phyloP scores from a whole-genome alignment of 2,329 filamentous ascomycete species.

The Westerdykella ornata region DNA sequence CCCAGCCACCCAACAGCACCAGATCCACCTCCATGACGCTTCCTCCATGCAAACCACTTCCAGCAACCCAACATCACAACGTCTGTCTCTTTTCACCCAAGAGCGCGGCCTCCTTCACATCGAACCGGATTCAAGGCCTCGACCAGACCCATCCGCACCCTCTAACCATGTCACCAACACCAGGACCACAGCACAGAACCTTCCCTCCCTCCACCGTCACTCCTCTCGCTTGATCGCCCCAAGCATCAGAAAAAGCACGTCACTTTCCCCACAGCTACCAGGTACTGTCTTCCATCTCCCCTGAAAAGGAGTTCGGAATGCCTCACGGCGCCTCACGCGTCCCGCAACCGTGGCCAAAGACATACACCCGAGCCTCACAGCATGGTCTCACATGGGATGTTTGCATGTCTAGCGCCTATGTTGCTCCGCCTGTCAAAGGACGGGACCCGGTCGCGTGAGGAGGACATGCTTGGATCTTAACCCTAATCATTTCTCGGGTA shows the following conservation, averaged over 20 bases:
- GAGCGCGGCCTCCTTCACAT: constrained; percentile 2
- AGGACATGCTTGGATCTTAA: constrained; percentile 86
- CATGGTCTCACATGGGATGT: constrained; percentile 49
- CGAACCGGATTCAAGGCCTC: constrained; percentile 12
- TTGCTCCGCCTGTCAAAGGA: constrained; percentile 29
- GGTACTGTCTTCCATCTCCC: constrained; percentile 56
- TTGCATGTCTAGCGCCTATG: constrained; percentile 28
- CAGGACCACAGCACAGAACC: constrained; percentile 19
- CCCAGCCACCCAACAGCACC: background rate
- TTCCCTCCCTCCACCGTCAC: constrained; percentile 15
- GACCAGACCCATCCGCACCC: constrained; percentile 6
- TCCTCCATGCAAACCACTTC: background rate
- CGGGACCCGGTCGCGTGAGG: constrained; percentile 38
- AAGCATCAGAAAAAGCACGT: constrained; percentile 49
- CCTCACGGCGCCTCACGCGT: constrained; percentile 43
- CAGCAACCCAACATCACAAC: constrained; percentile 8
- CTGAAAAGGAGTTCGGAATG: constrained; percentile 38
- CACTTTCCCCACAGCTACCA: constrained; percentile 77
- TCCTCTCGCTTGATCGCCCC: constrained; percentile 29
- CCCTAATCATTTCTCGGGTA: constrained; percentile 79
- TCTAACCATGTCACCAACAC: constrained; percentile 26
- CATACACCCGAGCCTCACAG: constrained; percentile 57
- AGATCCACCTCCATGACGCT: background rate
- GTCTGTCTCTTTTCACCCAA: constrained; percentile 5
- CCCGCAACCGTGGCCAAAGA: constrained; percentile 27